A percentile compares a stretch with the other conserved stretches of the same genome.
Conservation (phyloP, 2,329 filamentous ascomycete genomes). For the Sporothrix protearum region DNA sequence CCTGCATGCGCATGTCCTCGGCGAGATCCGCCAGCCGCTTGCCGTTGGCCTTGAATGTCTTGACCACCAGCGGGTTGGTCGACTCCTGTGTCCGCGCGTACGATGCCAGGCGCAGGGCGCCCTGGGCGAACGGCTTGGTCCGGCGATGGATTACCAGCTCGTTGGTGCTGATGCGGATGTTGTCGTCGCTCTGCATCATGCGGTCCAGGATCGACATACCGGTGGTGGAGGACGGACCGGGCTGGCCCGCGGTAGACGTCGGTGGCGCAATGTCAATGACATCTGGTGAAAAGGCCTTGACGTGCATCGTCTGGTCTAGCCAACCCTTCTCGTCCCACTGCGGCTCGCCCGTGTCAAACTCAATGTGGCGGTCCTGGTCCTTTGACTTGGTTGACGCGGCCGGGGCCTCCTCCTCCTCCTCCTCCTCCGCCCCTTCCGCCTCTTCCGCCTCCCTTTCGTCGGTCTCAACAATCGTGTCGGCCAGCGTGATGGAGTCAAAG, state of each 20-base stretch:
- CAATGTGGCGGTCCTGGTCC: background rate
- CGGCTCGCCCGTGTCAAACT: slow-evolving; percentile 30
- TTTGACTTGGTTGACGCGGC: background rate
- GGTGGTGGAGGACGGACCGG: background rate
- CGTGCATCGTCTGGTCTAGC: slow-evolving; percentile 33
- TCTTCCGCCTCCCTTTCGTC: slow-evolving; percentile 27
- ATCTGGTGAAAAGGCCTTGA: slow-evolving; percentile 36
- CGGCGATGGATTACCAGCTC: slow-evolving; percentile 37
- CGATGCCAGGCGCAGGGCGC: slow-evolving; percentile 36
- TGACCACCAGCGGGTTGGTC: slow-evolving; percentile 37
- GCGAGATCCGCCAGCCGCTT: slow-evolving; percentile 34
- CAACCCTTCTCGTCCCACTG: slow-evolving; percentile 33
- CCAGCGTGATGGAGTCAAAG: background rate
- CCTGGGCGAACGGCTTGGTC: slow-evolving; percentile 36
- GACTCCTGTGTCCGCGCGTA: slow-evolving; percentile 37
- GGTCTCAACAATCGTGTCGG: slow-evolving; percentile 13
- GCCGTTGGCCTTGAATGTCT: slow-evolving; percentile 34
- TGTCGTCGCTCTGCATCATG: slow-evolving; percentile 39
- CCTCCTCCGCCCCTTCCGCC: slow-evolving; percentile 18
- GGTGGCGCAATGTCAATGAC: slow-evolving; percentile 30
- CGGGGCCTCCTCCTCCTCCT: background rate
- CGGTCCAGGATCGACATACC: slow-evolving; percentile 32
- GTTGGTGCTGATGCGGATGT: slow-evolving; percentile 36
- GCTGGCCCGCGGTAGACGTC: background rate
- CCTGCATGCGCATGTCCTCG: slow-evolving; percentile 41